Base-by-base conservation (phyloP, 345 rosid species). In the Brassica rapa region DNA sequence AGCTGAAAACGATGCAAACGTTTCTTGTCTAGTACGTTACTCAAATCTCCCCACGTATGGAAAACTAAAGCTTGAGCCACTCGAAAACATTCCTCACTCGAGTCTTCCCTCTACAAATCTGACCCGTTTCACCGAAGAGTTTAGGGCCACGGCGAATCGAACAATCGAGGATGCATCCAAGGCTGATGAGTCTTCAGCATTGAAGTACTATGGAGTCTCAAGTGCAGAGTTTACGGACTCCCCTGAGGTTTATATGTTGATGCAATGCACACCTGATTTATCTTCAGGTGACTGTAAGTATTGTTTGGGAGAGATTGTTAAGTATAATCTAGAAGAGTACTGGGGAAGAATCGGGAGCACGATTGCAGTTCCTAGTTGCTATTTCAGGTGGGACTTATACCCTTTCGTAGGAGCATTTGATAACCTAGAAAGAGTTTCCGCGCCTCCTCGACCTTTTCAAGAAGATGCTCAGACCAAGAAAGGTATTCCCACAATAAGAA, bases 191-290 rank as follows among this genome's bases (percentile, higher is more conserved):
- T 80, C 89, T 51, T 80, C 84, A 60, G 80, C 62, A 0, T 77
- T 76, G 24, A 86, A 89, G 66, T 81, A 76, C 6, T 87, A 68
- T 71, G 88, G 74, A 19, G 80, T 79, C 19, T 85, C 78, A 5
- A 76, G 84, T 56, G 81, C 84, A 2, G 73, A 57, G 21, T 12
- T 81, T 29, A 66, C 74, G 3, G 51, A 51, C 5, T 12, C 0
- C 2, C 35, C 69, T 1, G 82, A 25, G 2, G 82, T 84, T 14
- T 85, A 84, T 71, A 82, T 83, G 10, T 4, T 89, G 55, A 79
- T 80, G 84, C 88, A 86, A 46, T 89, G 96, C 73, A 82, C 85
- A 10, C 87, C 93, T n/a, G 96, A 91, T 62, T 6, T 89, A 16
- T 78, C 86, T 1, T 64, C 29, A n/a, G 30, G 23, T 43, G 81